Percentiles rank a stretch among this genome's conserved stretches.
These are phyloP conservation scores for Solanum commersonii DNA, from an alignment of 257 asterid species.

Conservation along the genomic window DNA sequence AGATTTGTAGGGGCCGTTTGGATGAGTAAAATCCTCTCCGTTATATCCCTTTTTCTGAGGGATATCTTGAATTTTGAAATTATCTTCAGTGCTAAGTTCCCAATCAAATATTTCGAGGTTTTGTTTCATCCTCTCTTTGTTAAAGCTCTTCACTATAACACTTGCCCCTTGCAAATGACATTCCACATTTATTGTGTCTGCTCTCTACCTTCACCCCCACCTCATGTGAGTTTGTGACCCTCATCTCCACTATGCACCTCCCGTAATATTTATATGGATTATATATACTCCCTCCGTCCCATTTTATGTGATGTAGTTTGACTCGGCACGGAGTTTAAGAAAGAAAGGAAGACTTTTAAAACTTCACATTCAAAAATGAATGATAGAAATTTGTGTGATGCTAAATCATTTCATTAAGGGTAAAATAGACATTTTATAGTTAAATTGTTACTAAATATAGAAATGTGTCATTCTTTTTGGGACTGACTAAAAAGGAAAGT, in stretches of 20 bases:
- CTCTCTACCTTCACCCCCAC: neutral
- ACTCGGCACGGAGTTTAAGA: no score
- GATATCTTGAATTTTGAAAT: neutral
- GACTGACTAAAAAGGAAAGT: no score
- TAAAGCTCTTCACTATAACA: conserved; percentile 21
- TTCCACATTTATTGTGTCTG: neutral
- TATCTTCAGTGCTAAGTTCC: neutral
- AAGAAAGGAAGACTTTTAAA: no score
- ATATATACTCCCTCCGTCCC: no score
- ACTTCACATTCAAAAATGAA: no score
- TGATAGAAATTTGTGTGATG: no score
- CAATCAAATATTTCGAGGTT: conserved; percentile 24
- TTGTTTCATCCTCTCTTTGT: conserved; percentile 26
- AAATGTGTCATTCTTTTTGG: no score
- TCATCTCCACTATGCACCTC: neutral
- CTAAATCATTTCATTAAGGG: no score
- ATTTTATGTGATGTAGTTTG: no score
- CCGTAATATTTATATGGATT: neutral
- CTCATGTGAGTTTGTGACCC: neutral
- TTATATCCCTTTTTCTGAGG: neutral
- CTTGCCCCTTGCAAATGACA: conserved; percentile 5
- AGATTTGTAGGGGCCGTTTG: neutral
- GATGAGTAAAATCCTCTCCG: neutral
- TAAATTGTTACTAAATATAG: no score
- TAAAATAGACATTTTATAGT: no score